Evolutionary conservation across 345 rosid species (phyloP), one percentile per base, ranked within the genome.

Genomic region (Trapa bicornis): DNA sequence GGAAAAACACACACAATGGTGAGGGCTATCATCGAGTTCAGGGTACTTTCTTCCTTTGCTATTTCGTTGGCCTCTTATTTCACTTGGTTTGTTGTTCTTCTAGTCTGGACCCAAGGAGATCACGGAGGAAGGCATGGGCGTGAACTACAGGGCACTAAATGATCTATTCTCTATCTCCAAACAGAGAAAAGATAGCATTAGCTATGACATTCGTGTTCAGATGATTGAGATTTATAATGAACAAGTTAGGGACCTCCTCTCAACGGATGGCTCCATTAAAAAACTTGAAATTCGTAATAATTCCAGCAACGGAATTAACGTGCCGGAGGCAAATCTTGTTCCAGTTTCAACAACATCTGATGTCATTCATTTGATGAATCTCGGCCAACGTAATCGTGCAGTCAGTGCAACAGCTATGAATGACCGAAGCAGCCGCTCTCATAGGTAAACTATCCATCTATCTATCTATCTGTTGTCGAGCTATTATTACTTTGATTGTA

Each of bases 1-100:
- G 99, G 99, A 73, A 94, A 94, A 79, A 94, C 99, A 52, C 78
- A 73, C 67, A 94, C 99, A 63, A 94, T 94, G 99, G 99, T 94
- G 76, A 78, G 75, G 75, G 52, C 35, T 35, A 64, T 16, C 3
- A 22, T 73, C 37, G 3, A 11, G 33, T 56, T 10, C 32, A 0
- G 43, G 1, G 22, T 50, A 22, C 38, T 58, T 11, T 58, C 38
- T 58, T 5, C 33, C 63, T 35, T 8, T 58, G 63, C 2, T 32
- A 58, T 29, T 6, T 4, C 2, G 38, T 10, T 58, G 5, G 7
- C 35, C n/a, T 37, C 36, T 79, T 37, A 58, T 43, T 37, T 72
- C 60, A 42, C 56, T 68, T 52, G 71, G 71, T 77, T 71, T 85
- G 15, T 33, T 32, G 15, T 33, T 32, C 38, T 58, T 32, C 35